These are phyloP conservation scores for Mycena alexandri DNA, from an alignment of 768 basidiomycete genomes.

Conservation along the genomic window DNA sequence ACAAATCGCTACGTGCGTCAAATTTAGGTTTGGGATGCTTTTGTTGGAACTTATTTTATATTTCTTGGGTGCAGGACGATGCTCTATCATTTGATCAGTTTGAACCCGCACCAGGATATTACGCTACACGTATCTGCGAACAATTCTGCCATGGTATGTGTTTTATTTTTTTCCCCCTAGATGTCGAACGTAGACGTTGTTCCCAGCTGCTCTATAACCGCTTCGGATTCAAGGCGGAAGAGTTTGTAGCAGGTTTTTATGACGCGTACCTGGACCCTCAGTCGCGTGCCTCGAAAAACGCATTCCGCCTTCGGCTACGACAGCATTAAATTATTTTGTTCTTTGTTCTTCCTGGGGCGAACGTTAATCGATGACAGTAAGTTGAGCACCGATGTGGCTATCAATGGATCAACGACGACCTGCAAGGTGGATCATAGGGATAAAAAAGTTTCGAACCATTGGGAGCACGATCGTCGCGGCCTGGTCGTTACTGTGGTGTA, in stretches of 20 bases:
- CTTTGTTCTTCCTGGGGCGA: background rate
- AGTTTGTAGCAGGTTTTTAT: constrained; percentile 86
- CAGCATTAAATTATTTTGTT: constrained; percentile 46
- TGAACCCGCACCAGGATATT: constrained; percentile 82
- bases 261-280: constrained; percentile 79
- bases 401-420: too few relatives aligned
- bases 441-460: too few relatives aligned
- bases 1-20: constrained; percentile 79
- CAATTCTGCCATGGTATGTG: constrained; percentile 79
- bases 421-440: too few relatives aligned
- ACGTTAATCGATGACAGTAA: background rate
- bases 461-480: too few relatives aligned
- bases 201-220: constrained; percentile 82
- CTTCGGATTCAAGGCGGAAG: constrained; percentile 91
- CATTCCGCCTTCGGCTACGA: constrained; percentile 81
- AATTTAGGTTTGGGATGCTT: background rate
- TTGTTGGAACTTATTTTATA: constrained; percentile 6
- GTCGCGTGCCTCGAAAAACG: constrained; percentile 83
- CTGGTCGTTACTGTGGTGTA: too few relatives aligned
- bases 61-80: constrained; percentile 68
- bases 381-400: too few relatives aligned
- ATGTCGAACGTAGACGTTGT: constrained; percentile 6
- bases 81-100: constrained; percentile 79
- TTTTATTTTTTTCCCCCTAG: background rate
- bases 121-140: constrained; percentile 87